These are phyloP conservation scores for Aspergillus transmontanensis DNA, from an alignment of 2,329 filamentous ascomycete species.

Conservation along the genomic window DNA sequence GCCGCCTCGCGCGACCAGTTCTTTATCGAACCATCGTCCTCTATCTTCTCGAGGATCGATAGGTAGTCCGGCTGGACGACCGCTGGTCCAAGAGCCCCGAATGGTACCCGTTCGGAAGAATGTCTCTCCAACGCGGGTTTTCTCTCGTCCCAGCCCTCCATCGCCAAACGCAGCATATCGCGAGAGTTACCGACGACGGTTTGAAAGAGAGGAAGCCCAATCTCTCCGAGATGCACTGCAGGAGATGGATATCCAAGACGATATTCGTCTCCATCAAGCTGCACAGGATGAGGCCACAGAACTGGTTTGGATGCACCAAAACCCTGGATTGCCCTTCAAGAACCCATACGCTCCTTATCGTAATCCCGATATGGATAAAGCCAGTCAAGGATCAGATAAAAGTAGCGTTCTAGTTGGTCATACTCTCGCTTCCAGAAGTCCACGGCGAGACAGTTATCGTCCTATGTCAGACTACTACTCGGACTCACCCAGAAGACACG, in stretches of 20 bases:
- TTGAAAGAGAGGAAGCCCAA: constrained; percentile 61
- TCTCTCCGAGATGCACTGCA: constrained; percentile 60
- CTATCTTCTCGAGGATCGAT: constrained; percentile 31
- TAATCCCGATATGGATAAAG: constrained; percentile 46
- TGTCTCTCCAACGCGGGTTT: constrained; percentile 39
- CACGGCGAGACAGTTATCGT: constrained; percentile 20
- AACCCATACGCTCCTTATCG: constrained; percentile 52
- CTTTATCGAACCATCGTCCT: constrained; percentile 43
- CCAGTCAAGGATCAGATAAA: constrained; percentile 46
- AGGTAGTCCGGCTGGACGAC: constrained; percentile 36
- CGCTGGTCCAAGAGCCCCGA: constrained; percentile 42
- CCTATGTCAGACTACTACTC: constrained; percentile 25
- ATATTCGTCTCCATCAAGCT: constrained; percentile 55
- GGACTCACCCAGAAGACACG: not conserved
- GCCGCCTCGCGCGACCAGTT: constrained; percentile 42
- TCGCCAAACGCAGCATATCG: constrained; percentile 51
- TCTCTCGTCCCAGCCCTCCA: constrained; percentile 29
- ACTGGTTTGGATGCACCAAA: constrained; percentile 65
- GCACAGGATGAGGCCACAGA: constrained; percentile 66
- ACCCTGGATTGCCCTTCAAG: constrained; percentile 52
- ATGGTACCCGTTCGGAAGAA: constrained; percentile 36
- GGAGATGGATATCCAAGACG: constrained; percentile 60
- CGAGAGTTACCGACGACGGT: constrained; percentile 57
- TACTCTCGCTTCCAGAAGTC: constrained; percentile 24
- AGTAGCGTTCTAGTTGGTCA: constrained; percentile 49